Base-by-base conservation (phyloP, 2,329 filamentous ascomycete genomes). In the Thielaviopsis euricoi region DNA sequence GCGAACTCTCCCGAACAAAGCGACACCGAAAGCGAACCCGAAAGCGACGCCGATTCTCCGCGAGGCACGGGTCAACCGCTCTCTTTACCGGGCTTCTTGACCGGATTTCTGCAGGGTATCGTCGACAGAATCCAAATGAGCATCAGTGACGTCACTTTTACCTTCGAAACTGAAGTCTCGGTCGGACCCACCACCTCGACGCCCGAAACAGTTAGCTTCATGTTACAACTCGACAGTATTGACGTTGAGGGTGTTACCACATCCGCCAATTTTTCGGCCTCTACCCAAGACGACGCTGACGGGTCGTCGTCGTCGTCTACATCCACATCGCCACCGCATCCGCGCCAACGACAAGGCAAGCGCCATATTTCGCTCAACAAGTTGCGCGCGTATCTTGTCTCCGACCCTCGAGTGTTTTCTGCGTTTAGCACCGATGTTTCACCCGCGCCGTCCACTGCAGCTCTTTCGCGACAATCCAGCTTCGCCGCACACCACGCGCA, bases 51-150 rank as follows among this genome's bases (percentile, higher is more conserved):
- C 3, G 56, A 56, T 33, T 50, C 72, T 15, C 67, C 74, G 10
- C 68, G 81, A 4, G 87, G 87, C n/a, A 87, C 85, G 22, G 87
- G 87, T 1, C 79, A 86, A 62, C 71, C 80, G 1, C 71, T 89
- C 33, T 82, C 82, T 1, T 71, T 91, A 4, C 87, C 87, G 6
- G 74, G 73, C 0, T 88, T 89, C 62, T 71, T 93, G 52, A 79
- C 83, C 49, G 80, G 79, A 62, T 87, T 89, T 62, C 69, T 91
- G 6, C 83, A 89, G 63, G 85, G 86, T 29, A 81, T 90, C 53
- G 72, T 85, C 25, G 86, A 93, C 68, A 78, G 86, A 52, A 74
- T 84, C 58, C 80, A 86, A 65, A 71, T 91, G 25, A 75, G 73
- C 54, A 80, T 91, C 59, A 78, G 76, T 55, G 76, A 80, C 25